These are phyloP conservation scores for Oxytropis ochrocephala DNA, from an alignment of 306 rosid species.

Conservation along the genomic window DNA sequence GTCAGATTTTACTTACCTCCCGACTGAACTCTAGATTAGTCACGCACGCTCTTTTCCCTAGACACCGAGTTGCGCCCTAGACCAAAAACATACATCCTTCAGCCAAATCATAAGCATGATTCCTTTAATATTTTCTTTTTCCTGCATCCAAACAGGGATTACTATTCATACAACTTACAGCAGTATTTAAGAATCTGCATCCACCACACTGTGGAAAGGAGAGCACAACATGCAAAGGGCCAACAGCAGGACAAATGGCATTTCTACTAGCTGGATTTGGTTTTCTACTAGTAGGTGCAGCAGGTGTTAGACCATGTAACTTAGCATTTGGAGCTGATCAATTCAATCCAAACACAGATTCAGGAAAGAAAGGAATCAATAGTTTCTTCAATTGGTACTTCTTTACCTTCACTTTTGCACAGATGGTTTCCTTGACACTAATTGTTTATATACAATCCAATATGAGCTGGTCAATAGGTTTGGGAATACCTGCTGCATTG, in stretches of 20 bases:
- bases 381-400: slow-evolving; percentile 95
- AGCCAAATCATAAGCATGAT: not conserved
- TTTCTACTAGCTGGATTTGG: slow-evolving; percentile 54
- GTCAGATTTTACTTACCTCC: no score
- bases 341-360: slow-evolving; percentile 65
- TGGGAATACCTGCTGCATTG: slow-evolving; percentile 66
- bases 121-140: not conserved
- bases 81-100: no score
- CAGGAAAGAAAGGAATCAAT: slow-evolving; percentile 71
- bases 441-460: slow-evolving; percentile 72
- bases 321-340: slow-evolving; percentile 92
- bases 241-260: slow-evolving; percentile 61
- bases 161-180: slow-evolving; percentile 63
- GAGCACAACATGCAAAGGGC: slow-evolving; percentile 45
- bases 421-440: slow-evolving; percentile 52
- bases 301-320: slow-evolving; percentile 81
- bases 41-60: no score
- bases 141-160: slow-evolving; percentile 51
- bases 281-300: slow-evolving; percentile 60
- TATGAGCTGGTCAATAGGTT: slow-evolving; percentile 76
- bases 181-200: slow-evolving; percentile 58
- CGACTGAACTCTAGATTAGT: no score
- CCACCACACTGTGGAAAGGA: slow-evolving; percentile 54
- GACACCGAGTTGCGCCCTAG: no score
- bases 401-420: slow-evolving; percentile 66